Evolutionary conservation across 208 protist genomes (phyloP).

Genomic region (Wallacemonas rigidus): DNA sequence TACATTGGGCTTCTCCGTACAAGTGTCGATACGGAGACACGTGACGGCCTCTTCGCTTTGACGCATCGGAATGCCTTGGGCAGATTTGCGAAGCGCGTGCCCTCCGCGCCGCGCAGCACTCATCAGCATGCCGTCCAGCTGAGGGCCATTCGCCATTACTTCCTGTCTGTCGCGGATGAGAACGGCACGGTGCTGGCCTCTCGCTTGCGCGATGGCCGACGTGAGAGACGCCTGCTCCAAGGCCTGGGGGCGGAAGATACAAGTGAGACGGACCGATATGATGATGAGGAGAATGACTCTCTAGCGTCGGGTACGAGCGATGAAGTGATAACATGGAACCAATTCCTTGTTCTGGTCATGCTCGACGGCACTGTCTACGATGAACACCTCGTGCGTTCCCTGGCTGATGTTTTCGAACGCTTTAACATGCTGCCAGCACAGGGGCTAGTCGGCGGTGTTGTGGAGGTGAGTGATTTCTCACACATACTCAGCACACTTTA

Average conservation of each 20-base stretch:
- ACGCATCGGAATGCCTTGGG: constrained; percentile 58
- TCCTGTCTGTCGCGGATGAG: constrained; percentile 25
- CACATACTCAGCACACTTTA: constrained; percentile 50
- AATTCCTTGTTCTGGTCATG: constrained; percentile 62
- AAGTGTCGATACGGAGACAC: constrained; percentile 30
- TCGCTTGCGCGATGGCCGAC: constrained; percentile 17
- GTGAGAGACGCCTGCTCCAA: constrained; percentile 1
- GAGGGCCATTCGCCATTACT: constrained; percentile 71
- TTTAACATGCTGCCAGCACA: constrained; percentile 56
- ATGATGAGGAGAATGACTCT: not conserved
- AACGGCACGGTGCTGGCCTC: constrained; percentile 29
- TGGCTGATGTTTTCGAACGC: constrained; percentile 57
- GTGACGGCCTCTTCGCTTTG: constrained; percentile 52
- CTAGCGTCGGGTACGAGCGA: not conserved
- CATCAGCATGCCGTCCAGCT: constrained; percentile 67
- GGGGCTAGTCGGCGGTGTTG: constrained; percentile 37
- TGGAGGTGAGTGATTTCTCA: constrained; percentile 48
- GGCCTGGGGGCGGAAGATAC: not conserved
- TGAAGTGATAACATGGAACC: constrained; percentile 51
- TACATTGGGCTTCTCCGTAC: constrained; percentile 52
- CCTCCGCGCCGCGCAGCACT: constrained; percentile 33
- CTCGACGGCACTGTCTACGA: constrained; percentile 57
- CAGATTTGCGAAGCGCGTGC: constrained; percentile 24
- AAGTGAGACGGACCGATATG: not conserved
- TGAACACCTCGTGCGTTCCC: constrained; percentile 29